Base-by-base conservation (phyloP, 208 protist genomes). In the Crithidia acanthocephali region DNA sequence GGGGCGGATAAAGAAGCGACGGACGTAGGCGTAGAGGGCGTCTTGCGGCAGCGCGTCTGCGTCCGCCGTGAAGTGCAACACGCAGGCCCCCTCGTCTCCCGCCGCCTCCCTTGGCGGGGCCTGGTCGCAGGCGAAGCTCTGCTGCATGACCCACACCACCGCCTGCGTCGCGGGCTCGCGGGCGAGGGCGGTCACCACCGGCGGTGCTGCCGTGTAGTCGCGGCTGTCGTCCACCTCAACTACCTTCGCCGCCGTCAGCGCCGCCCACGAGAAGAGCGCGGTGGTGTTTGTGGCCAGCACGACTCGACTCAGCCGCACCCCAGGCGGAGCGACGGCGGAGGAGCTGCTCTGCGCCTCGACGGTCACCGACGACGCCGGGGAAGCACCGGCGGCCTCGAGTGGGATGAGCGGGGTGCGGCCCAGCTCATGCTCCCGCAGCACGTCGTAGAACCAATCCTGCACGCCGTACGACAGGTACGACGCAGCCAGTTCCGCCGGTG, bases 1-100 rank as follows among this genome's bases (percentile, higher is more conserved):
- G 25, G 66, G 15, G 1, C 42, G 22, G 23, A 69, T 37, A 23
- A 60, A 72, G 33, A 52, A 86, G 32, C 62, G 67, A 73, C 68
- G n/a, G 6, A 94, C 86, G 45, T 86, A 89, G 20, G 57, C 68
- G 20, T 60, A 76, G 37, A 94, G 77, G 28, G 72, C 70, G 47
- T 33, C 70, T 40, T 77, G 76, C 25, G 67, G 72, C 58, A 91
- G 78, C 37, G 72, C 25, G 2, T 25, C 27, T 0, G 79, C 79
- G 64, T 91, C 70, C 3, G 83, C 85, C 15, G 90, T 95, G 66
- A 95, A 95, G 75, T 95, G 90, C 13, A 92, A 10, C 0, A 95
- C 70, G 40, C 72, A 78, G 5, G 72, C 32, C 37, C 13, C 37
- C 37, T 44, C 48, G n/a, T 72, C 60, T 1, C 37, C 42, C 25